Percentiles rank a stretch among this genome's conserved stretches.
These are phyloP conservation scores for Priceomyces medius DNA, from an alignment of 805 yeast species.

Conservation along the genomic window DNA sequence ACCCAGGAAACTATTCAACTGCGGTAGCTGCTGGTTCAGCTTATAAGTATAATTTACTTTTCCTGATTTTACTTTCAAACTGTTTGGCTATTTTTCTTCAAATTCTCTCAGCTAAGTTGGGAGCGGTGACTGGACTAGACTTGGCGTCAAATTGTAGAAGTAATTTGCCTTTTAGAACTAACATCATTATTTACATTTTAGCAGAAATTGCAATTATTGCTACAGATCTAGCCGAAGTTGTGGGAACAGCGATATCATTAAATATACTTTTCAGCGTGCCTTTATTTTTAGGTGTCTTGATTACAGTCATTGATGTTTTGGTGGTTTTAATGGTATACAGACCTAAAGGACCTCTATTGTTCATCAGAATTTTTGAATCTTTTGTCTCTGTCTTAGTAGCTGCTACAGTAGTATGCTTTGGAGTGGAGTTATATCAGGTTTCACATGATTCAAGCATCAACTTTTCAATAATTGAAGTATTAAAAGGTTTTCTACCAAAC, in stretches of 20 bases:
- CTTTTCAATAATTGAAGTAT: conserved; percentile 50
- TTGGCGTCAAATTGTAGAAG: conserved; percentile 79
- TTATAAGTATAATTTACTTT: conserved; percentile 69
- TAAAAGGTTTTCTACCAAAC: conserved; percentile 71
- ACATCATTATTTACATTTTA: conserved; percentile 59
- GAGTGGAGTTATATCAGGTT: conserved; percentile 59
- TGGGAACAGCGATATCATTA: conserved; percentile 86
- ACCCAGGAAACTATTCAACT: conserved; percentile 91
- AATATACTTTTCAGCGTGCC: conserved; percentile 77
- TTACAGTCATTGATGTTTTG: conserved; percentile 81
- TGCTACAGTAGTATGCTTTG: conserved; percentile 74
- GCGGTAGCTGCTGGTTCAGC: conserved; percentile 87
- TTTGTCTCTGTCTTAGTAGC: conserved; percentile 70
- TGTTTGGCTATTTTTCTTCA: conserved; percentile 82
- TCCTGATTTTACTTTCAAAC: conserved; percentile 74
- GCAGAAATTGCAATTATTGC: conserved; percentile 89
- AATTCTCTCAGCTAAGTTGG: conserved; percentile 78
- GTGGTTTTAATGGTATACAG: conserved; percentile 75
- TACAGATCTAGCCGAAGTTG: conserved; percentile 91
- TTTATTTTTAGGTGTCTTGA: conserved; percentile 66
- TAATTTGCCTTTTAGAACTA: conserved; percentile 67
- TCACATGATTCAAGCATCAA: conserved; percentile 50
- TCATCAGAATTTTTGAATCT: conserved; percentile 73
- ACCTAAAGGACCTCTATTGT: conserved; percentile 69
- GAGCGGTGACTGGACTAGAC: conserved; percentile 87